Base-by-base conservation (phyloP, 495 filamentous ascomycete genomes). In the Lepidopterella palustris region DNA sequence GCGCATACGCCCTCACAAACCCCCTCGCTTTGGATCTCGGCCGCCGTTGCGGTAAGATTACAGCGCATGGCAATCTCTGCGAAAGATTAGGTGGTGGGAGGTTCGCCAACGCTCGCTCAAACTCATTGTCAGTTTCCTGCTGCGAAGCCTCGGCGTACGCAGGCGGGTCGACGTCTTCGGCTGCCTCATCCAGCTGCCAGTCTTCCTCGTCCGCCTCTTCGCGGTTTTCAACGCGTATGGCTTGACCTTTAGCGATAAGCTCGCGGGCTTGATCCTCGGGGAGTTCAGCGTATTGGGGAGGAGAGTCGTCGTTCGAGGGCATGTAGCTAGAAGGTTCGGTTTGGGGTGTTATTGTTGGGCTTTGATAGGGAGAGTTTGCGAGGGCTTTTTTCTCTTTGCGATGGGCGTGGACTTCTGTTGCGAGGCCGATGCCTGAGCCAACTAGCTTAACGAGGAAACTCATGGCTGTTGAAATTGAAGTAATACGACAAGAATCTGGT, bases 171-270 rank as follows among this genome's bases (percentile, higher is more conserved):
- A 68, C 53, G 23, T 76, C 67, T 26, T 75, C 71, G 49, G 75
- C 70, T 13, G 75, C 74, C 56, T 80, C 80, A 62, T 83, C 80
- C 18, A 81, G 74, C 18, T 76, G 67, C 79, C 78, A 81, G 58
- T 76, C 73, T 57, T 71, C 70, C 55, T 80, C 79, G 28, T 77
- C 72, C 47, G 74, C 39, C 39, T 60, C 50, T 8, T 27, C 31
- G 18, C 64, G 60, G 11, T 58, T 61, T 32, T 66, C 60, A 27
- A 48, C 39, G 13, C 29, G 27, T 11, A 59, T 49, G 5, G 64
- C 64, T 1, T 45, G 48, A 6, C 67, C 67, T 10, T 40, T 25
- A 8, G 57, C 57, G 8, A 69, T 52, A 2, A 55, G 55, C 5
- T 47, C 53, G 15, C 63, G 56, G 18, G 51, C 47, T 11, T 45